Percentiles rank a stretch among this genome's conserved stretches.
phyloP scores from a whole-genome alignment of 306 rosid species.

The cucumber (Cucumis sativus) region DNA sequence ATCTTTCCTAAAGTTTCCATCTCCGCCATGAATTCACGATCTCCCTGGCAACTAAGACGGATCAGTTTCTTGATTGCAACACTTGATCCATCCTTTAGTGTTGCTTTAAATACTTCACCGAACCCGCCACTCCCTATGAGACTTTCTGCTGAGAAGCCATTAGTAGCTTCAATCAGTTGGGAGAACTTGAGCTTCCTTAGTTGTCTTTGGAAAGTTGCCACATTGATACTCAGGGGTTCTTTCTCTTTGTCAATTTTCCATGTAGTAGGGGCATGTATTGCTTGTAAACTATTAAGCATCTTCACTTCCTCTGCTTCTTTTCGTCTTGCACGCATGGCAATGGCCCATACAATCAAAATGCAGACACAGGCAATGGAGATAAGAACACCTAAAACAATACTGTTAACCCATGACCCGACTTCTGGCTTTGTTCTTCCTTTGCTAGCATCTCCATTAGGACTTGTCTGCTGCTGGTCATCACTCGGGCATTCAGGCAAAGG shows the following conservation, averaged over 20 bases:
- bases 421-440: constrained; percentile 32
- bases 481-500: constrained; percentile 66
- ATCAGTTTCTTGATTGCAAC: constrained; percentile 97
- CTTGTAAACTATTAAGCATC: constrained; percentile 84
- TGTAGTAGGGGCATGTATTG: constrained; percentile 85
- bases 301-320: constrained; percentile 77
- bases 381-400: constrained; percentile 71
- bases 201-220: constrained; percentile 93
- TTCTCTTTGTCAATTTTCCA: constrained; percentile 97
- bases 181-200: constrained; percentile 92
- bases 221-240: constrained; percentile 89
- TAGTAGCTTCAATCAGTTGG: constrained; percentile 90
- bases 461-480: constrained; percentile 29
- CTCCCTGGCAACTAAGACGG: constrained; percentile 86
- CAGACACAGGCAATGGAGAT: constrained; percentile 78
- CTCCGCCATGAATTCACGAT: constrained; percentile 94
- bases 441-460: constrained; percentile 20
- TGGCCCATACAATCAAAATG: constrained; percentile 76
- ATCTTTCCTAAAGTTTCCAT: constrained; percentile 97
- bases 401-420: constrained; percentile 67
- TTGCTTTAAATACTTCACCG: constrained; percentile 94
- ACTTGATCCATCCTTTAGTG: constrained; percentile 72
- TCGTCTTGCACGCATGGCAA: constrained; percentile 74
- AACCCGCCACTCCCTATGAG: constrained; percentile 96
- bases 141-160: constrained; percentile 92